Conservation (phyloP, 768 basidiomycete genomes). For the Chalciporus chontae region DNA sequence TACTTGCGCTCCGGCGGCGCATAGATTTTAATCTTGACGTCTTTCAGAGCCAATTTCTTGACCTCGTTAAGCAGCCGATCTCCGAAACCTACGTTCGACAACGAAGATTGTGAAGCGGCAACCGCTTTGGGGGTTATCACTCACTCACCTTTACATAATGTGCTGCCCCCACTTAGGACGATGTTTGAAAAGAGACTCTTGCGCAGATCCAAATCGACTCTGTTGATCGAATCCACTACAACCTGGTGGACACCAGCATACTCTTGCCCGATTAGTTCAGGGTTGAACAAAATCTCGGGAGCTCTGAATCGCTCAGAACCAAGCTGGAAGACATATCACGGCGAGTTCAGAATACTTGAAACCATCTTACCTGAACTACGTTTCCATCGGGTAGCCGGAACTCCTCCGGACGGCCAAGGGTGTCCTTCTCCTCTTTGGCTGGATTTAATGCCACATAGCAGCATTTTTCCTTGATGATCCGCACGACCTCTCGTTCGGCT, state of each 20-base stretch:
- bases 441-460: constrained; percentile 95
- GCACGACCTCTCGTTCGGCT: constrained; percentile 94
- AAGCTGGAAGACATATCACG: constrained; percentile 49
- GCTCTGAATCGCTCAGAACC: constrained; percentile 94
- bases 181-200: constrained; percentile 96
- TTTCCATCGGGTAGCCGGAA: constrained; percentile 96
- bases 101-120: constrained; percentile 17
- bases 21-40: constrained; percentile 98
- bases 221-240: constrained; percentile 95
- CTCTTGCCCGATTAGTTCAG: constrained; percentile 93
- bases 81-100: constrained; percentile 67
- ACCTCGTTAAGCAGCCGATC: constrained; percentile 95
- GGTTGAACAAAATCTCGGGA: constrained; percentile 96
- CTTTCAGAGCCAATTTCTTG: constrained; percentile 92
- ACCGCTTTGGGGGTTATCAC: constrained; percentile 2
- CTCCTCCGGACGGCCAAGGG: constrained; percentile 71
- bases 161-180: constrained; percentile 94
- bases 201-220: constrained; percentile 93
- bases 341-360: constrained; percentile 10
- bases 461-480: constrained; percentile 97
- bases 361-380: constrained; percentile 69
- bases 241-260: constrained; percentile 98
- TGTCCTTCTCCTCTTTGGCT: constrained; percentile 93
- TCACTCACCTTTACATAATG: constrained; percentile 80
- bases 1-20: constrained; percentile 99